These are phyloP conservation scores for Phoma sp. DNA, from an alignment of 2,329 filamentous ascomycete species.

Conservation along the genomic window DNA sequence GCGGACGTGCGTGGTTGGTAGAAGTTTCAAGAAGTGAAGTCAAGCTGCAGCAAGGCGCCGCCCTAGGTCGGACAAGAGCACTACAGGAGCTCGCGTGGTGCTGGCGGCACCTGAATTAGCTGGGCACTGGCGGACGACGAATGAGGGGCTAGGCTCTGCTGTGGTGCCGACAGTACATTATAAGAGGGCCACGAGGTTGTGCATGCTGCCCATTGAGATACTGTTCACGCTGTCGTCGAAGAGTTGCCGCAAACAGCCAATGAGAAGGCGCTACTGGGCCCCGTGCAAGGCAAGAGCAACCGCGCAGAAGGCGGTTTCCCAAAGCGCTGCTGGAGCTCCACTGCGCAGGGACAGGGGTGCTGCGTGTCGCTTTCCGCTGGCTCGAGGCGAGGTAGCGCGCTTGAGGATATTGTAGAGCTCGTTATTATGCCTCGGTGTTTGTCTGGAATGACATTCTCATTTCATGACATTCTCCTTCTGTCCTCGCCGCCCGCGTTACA, in stretches of 20 bases:
- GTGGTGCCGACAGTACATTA: conserved; percentile 32
- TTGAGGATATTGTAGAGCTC: not conserved
- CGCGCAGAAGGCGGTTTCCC: conserved; percentile 2
- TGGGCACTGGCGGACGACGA: conserved; percentile 29
- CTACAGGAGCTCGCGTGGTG: conserved; percentile 36
- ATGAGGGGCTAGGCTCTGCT: conserved; percentile 34
- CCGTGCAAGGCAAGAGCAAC: conserved; percentile 6
- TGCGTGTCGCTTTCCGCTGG: conserved; percentile 4
- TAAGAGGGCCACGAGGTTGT: conserved; percentile 44
- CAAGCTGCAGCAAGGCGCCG: conserved; percentile 29
- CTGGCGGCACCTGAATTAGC: conserved; percentile 32
- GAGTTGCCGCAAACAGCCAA: conserved; percentile 26
- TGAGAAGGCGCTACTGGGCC: conserved; percentile 19
- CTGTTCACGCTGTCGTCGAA: conserved; percentile 31
- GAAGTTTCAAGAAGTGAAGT: conserved; percentile 38
- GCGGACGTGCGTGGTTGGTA: conserved; percentile 38
- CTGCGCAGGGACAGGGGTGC: conserved; percentile 8
- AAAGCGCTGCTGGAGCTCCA: not conserved
- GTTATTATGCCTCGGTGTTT: not conserved
- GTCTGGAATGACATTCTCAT: not conserved
- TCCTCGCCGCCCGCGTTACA: conserved; percentile 3
- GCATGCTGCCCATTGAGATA: conserved; percentile 40
- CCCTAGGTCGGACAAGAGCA: conserved; percentile 24
- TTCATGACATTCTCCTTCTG: not conserved
- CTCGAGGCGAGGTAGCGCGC: conserved; percentile 13